A percentile compares a stretch with the other conserved stretches of the same genome.
These are phyloP conservation scores for Solanum chacoense DNA, from an alignment of 305 asterid species.

Conservation along the genomic window DNA sequence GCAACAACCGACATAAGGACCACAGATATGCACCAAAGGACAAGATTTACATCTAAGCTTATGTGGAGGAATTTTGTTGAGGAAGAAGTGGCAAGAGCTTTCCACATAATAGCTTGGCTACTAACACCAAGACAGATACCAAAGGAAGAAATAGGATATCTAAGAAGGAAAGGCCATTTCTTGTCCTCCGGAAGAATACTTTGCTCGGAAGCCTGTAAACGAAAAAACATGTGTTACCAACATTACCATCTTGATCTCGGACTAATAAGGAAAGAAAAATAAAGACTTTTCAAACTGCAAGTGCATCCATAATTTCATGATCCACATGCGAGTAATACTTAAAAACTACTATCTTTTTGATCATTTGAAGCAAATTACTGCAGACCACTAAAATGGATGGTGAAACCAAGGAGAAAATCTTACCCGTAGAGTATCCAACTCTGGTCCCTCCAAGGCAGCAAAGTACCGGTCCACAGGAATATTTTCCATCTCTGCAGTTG, in stretches of 20 bases:
- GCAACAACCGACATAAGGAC: conserved; percentile 25
- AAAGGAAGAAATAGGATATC: conserved; percentile 48
- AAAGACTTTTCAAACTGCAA: not conserved
- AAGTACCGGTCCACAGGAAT: conserved; percentile 44
- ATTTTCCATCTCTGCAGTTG: conserved; percentile 20
- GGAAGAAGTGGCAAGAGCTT: conserved; percentile 31
- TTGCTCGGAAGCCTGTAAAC: conserved; percentile 42
- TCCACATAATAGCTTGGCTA: conserved; percentile 78
- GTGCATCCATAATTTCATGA: not conserved
- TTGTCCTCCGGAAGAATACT: conserved; percentile 48
- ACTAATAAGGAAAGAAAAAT: not conserved
- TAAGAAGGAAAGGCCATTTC: conserved; percentile 66
- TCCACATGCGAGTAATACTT: not conserved
- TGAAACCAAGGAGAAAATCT: not conserved
- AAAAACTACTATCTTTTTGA: not conserved
- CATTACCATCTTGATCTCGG: not conserved
- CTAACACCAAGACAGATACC: conserved; percentile 61
- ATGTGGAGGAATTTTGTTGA: conserved; percentile 38
- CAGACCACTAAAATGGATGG: not conserved
- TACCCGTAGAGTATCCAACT: conserved; percentile 51
- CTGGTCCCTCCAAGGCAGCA: conserved; percentile 67
- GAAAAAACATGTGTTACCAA: not conserved
- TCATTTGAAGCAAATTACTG: not conserved
- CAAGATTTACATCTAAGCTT: conserved; percentile 27
- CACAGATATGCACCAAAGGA: conserved; percentile 39